Percentiles rank a stretch among this genome's conserved stretches.
Conservation (phyloP, 306 rosid genomes). For the Benincasa hispida region DNA sequence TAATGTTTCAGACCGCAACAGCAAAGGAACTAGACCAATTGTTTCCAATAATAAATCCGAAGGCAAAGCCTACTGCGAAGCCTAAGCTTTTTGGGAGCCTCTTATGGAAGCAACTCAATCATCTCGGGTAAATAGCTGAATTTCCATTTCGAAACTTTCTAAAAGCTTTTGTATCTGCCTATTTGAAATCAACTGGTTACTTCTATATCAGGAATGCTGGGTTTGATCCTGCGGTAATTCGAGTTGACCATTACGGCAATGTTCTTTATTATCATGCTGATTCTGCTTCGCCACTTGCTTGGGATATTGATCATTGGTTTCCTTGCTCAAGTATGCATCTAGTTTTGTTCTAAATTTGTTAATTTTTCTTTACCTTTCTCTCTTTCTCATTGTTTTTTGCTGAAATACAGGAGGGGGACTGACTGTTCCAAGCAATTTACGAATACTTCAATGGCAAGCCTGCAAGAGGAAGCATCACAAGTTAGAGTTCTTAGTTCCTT, state of each 20-base stretch:
- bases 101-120: constrained; percentile 89
- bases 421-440: constrained; percentile 80
- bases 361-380: neutral
- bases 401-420: constrained; percentile 77
- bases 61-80: constrained; percentile 62
- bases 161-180: neutral
- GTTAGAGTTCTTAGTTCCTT: constrained; percentile 81
- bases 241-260: constrained; percentile 79
- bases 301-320: constrained; percentile 98
- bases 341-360: neutral
- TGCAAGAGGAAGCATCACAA: constrained; percentile 66
- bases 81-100: constrained; percentile 63
- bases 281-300: constrained; percentile 88
- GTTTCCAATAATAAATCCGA: constrained; percentile 64
- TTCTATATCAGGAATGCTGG: constrained; percentile 73
- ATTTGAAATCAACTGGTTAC: neutral
- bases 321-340: constrained; percentile 65
- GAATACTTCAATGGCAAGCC: constrained; percentile 77
- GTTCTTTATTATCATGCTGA: constrained; percentile 90
- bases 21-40: constrained; percentile 41
- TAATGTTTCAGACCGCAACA: constrained; percentile 33
- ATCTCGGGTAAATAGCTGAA: constrained; percentile 58
- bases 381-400: constrained; percentile 7
- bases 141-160: neutral
- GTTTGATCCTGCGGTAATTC: constrained; percentile 80